These are phyloP conservation scores for Pseudozyma pruni DNA, from an alignment of 1,284 basidiomycete genomes.

Conservation along the genomic window DNA sequence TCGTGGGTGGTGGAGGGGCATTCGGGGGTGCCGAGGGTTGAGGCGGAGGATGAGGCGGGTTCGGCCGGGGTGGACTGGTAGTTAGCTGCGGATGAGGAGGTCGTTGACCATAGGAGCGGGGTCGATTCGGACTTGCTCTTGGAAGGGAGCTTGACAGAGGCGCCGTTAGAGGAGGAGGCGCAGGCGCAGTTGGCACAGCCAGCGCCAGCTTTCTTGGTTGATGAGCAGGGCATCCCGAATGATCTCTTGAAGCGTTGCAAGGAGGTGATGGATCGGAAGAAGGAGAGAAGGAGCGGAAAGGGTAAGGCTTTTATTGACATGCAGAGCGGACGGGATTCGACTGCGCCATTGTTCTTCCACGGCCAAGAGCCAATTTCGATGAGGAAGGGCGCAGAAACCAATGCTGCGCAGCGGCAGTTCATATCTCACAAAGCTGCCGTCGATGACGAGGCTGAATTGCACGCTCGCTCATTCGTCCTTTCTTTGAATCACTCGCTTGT, in stretches of 20 bases:
- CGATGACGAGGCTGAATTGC: too few species aligned
- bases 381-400: too few species aligned
- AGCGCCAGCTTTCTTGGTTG: conserved; percentile 18
- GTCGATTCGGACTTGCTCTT: conserved; percentile 40
- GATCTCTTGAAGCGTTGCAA: neutral
- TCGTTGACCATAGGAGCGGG: conserved; percentile 46
- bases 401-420: too few species aligned
- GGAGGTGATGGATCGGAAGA: neutral
- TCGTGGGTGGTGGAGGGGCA: conserved; percentile 32
- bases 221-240: conserved; percentile 36
- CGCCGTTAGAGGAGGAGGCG: conserved; percentile 13
- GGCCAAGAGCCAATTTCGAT: too few species aligned
- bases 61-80: conserved; percentile 23
- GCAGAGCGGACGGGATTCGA: too few species aligned
- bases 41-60: conserved; percentile 31
- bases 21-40: conserved; percentile 28
- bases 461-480: too few species aligned
- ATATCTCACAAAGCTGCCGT: too few species aligned
- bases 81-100: conserved; percentile 9
- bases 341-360: neutral
- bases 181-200: conserved; percentile 44
- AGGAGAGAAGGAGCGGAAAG: neutral
- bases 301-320: too few species aligned
- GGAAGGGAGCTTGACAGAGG: conserved; percentile 34
- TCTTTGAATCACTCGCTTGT: too few species aligned